Base-by-base conservation (phyloP, 2,329 filamentous ascomycete species). In the Talaromyces atroroseus region DNA sequence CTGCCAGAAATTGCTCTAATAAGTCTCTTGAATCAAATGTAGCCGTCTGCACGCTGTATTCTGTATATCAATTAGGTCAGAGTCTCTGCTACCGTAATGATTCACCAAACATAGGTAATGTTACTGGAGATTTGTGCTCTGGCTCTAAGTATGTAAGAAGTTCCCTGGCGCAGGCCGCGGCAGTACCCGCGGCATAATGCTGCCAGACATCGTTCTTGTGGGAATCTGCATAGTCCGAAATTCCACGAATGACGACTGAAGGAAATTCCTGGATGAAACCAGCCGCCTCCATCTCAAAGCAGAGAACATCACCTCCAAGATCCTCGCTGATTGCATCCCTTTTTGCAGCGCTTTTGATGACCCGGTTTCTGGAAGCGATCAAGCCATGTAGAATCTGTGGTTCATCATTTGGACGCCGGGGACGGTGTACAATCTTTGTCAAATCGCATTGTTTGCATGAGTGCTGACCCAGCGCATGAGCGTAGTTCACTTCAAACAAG, bases 161-260 rank as follows among this genome's bases (percentile, higher is more conserved):
- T 21, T 64, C 51, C 52, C 61, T 65, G 2, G 62, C 60, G 54
- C 50, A 62, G 46, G 52, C 59, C 21, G 59, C 62, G 24, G 64
- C 64, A 1, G 54, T 24, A 59, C 59, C 64, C 59, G 53, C 52
- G 3, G 52, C 52, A 34, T 55, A 55, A 1, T 11, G 45, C 23
- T 55, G 52, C 52, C 52, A 66, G 2, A 23, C 14, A 11, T 65
- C 54, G 38, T 62, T 66, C 38, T 66, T 64, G 49, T 64, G 62
- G 0, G 57, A 58, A 50, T 66, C 64, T 8, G 58, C 57, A 38
- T 64, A 65, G 38, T 66, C 54, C 23, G 54, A 62, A 18, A 65
- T 61, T 16, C 64, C 64, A 24, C 59, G 54, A 20, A 66, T 60
- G n/a, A 63, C 58, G 16, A 65, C 49, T 16, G 58, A 65, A 14